Evolutionary conservation across 306 rosid species (phyloP), one percentile per base, ranked within the genome.

Genomic region (Begonia loranthoides): DNA sequence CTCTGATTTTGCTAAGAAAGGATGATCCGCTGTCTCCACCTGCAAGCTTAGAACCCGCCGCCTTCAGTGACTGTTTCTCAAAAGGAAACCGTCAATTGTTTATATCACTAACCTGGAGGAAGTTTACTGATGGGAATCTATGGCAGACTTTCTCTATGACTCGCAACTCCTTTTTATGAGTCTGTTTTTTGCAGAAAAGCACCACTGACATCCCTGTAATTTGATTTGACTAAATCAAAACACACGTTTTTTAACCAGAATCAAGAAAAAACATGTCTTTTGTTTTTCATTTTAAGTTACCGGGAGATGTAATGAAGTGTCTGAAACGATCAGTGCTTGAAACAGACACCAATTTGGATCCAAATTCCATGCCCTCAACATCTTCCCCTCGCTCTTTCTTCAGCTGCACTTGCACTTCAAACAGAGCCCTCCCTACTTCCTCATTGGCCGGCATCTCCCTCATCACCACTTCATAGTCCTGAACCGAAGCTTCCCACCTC

Each of bases 181-280:
- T 76, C 33, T 59, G 58, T 75, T 85, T 84, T 65, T 71, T 76
- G 69, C 83, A 89, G 55, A 89, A 89, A 13, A 85, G 79, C 58
- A 82, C 97, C 67, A 89, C 95, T 9, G 87, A 82, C 95, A 82
- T 89, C n/a, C 96, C 96, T 87, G 81, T 58, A 10, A 51, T 16
- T 60, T 14, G 36, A 28, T 10, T 17, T 5, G 3, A 39, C 10
- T 50, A 13, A 16, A 55, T 4, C 22, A 47, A 15, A 14, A 2
- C 5, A 19, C 9, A 45, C 12, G 9, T 21, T 0, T 45, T 46
- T 46, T 43, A 0, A 7, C 36, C 9, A 28, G 36, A 28, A 4
- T 28, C 36, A 28, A 28, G 36, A 28, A 7, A 0, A 7, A 28
- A 28, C 4, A 28, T 28, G 36, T 5, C 36, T 19, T 1, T 19